Evolutionary conservation across 306 rosid genomes (phyloP), one percentile per base, ranked within the genome.

Genomic region (Pterocarpus macrocarpus): DNA sequence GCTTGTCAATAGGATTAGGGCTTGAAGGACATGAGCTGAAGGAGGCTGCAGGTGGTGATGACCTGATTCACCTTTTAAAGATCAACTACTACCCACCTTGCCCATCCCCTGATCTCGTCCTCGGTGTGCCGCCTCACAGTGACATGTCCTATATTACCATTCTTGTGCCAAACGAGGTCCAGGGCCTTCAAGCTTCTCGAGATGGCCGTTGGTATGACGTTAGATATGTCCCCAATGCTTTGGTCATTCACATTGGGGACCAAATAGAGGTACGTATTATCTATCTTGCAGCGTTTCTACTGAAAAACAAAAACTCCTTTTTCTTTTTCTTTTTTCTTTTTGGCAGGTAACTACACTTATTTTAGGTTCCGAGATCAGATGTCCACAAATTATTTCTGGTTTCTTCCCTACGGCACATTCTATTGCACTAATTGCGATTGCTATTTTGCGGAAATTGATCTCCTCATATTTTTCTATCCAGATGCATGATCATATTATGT

Each of bases 11-110:
- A 61, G 94, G 88, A 33, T 49, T 89, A 38, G 91, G 90, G 76
- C 87, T 91, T 2, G 88, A 85, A 80, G 87, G 16, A 30, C 43
- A 86, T n/a, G 91, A 84, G 15, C 17, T 91, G 13, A 86, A 78
- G 81, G 82, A 87, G 73, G 69, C 75, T 0, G 66, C 74, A 0
- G 87, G 91, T 1, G 94, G 92, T 12, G 90, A 89, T 5, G 74
- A 81, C 1, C 14, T 91, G 71, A 82, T 47, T 45, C 85, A 89
- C 59, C 86, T 87, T 45, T 61, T 91, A 15, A 91, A 91, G 74
- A 85, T 91, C 38, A 91, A 91, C 64, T 89, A 91, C 69, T 92
- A 88, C 71, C 97, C 92, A n/a, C 91, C 97, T 15, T 92, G 92
- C 32, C 90, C 91, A 6, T 80, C 80, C 4, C 94, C 94, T 34